These are phyloP conservation scores for Euphorbia tirucalli DNA, from an alignment of 345 rosid species.

Conservation along the genomic window DNA sequence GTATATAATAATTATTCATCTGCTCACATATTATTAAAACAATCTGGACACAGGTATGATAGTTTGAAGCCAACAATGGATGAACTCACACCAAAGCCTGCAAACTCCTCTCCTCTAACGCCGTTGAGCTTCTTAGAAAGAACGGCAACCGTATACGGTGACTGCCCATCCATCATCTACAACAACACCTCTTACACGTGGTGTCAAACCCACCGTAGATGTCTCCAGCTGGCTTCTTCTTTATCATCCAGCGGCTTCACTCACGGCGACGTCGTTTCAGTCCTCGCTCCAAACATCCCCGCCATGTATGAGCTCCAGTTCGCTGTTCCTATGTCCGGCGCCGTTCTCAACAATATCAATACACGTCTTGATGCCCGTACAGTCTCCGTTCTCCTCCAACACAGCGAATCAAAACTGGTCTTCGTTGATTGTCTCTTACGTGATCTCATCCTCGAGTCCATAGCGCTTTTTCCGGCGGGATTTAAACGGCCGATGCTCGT, in stretches of 20 bases:
- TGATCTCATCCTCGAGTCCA: conserved; percentile 48
- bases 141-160: conserved; percentile 77
- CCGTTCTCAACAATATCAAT: conserved; percentile 74
- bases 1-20: too few species aligned
- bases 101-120: conserved; percentile 53
- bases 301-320: conserved; percentile 92
- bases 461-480: conserved; percentile 36
- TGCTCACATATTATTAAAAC: too few species aligned
- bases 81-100: conserved; percentile 35
- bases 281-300: conserved; percentile 63
- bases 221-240: conserved; percentile 72
- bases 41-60: too few species aligned
- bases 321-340: conserved; percentile 79
- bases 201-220: conserved; percentile 71
- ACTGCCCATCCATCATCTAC: conserved; percentile 58
- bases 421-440: conserved; percentile 55
- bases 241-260: conserved; percentile 50
- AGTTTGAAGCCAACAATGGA: conserved; percentile 21
- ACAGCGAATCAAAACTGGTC: conserved; percentile 61
- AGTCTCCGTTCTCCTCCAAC: conserved; percentile 59
- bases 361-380: conserved; percentile 83
- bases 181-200: conserved; percentile 53
- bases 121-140: conserved; percentile 47
- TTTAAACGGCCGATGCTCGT: conserved; percentile 45
- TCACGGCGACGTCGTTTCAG: conserved; percentile 60